Conservation (phyloP, 495 filamentous ascomycete species). For the Aspergillus haitiensis region DNA sequence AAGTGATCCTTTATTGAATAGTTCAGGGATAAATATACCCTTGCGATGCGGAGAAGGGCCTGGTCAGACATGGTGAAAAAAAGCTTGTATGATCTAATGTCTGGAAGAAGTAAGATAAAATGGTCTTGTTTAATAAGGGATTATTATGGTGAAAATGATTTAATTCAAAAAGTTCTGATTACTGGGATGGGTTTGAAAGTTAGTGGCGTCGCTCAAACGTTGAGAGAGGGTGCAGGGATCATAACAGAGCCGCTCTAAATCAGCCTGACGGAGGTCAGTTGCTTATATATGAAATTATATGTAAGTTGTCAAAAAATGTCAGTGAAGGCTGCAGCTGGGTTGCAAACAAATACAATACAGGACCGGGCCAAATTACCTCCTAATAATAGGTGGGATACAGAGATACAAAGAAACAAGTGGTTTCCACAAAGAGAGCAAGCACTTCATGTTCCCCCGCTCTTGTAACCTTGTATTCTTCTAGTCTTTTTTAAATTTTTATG, state of each 20-base stretch:
- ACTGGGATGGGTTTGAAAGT: not conserved
- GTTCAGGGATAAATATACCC: constrained; percentile 49
- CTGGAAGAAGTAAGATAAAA: not conserved
- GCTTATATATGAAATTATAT: not conserved
- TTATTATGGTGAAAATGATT: not conserved
- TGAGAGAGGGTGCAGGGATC: not conserved
- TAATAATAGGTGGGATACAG: not conserved
- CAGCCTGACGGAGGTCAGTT: not conserved
- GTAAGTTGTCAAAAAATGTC: not conserved
- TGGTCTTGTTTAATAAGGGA: not conserved
- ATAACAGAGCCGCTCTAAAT: constrained; percentile 3
- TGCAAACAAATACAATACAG: constrained; percentile 11
- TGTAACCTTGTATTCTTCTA: too few species aligned
- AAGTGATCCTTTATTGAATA: constrained; percentile 34
- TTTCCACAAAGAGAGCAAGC: too few species aligned
- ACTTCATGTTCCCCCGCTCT: too few species aligned
- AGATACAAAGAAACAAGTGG: not conserved
- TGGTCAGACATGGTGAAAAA: constrained; percentile 68
- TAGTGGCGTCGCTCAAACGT: not conserved
- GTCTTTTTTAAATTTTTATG: too few species aligned
- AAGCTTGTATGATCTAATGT: not conserved
- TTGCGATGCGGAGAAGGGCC: constrained; percentile 80
- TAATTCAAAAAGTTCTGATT: not conserved
- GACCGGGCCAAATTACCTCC: not conserved
- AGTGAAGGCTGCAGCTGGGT: constrained; percentile 3